These are phyloP conservation scores for Arthrobotrys conoides DNA, from an alignment of 2,329 filamentous ascomycete species.

Conservation along the genomic window DNA sequence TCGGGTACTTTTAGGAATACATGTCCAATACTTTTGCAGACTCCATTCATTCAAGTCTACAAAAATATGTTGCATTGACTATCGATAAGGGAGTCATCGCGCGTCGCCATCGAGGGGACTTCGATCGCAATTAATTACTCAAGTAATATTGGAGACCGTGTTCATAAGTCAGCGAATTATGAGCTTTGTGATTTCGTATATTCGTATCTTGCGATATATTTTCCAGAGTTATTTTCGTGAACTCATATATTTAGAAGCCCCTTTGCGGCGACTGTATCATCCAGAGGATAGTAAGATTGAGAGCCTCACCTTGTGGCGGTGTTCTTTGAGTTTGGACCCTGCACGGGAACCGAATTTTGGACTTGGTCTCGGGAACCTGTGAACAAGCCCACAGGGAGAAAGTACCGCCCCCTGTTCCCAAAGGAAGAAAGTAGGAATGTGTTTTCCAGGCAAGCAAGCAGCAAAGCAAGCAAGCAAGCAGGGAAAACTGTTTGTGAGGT, in stretches of 20 bases:
- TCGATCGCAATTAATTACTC: constrained; percentile 1
- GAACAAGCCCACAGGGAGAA: not conserved
- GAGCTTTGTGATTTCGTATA: not conserved
- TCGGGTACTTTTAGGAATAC: constrained; percentile 42
- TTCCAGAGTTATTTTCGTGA: not conserved
- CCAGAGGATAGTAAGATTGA: not conserved
- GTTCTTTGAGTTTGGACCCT: not conserved
- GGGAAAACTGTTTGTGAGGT: constrained; percentile 21
- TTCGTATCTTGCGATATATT: constrained; percentile 14
- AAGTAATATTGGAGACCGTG: not conserved
- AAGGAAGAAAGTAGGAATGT: constrained; percentile 31
- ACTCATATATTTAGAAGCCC: constrained; percentile 2
- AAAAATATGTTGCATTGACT: not conserved
- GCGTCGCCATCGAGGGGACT: constrained; percentile 13
- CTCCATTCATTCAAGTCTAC: too few species aligned
- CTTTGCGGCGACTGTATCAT: not conserved
- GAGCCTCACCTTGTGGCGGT: constrained; percentile 46
- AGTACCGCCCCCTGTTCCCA: constrained; percentile 7
- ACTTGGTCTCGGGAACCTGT: not conserved
- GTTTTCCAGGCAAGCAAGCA: not conserved
- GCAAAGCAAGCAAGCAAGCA: not conserved
- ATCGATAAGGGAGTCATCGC: constrained; percentile 60
- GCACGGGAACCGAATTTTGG: constrained; percentile 3
- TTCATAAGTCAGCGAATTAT: not conserved
- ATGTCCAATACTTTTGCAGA: constrained; percentile 19